These are phyloP conservation scores for Psilocybe azurescens DNA, from an alignment of 768 basidiomycete genomes.

Conservation along the genomic window DNA sequence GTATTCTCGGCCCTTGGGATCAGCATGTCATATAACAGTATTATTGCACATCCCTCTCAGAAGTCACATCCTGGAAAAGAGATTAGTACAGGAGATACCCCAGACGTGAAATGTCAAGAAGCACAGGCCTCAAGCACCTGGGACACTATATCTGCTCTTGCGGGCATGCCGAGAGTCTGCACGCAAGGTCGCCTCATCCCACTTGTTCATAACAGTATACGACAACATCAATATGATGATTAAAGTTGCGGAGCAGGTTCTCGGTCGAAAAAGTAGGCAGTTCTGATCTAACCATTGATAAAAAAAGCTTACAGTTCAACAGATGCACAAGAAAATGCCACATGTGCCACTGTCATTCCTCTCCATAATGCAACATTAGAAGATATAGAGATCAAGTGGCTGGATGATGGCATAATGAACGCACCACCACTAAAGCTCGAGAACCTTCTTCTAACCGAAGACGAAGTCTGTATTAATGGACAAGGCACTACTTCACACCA, in stretches of 20 bases:
- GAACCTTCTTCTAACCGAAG: conserved; percentile 30
- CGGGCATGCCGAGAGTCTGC: conserved; percentile 21
- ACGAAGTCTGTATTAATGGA: conserved; percentile 24
- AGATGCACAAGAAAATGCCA: conserved; percentile 42
- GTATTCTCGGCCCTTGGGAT: too few relatives aligned
- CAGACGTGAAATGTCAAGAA: too few relatives aligned
- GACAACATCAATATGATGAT: conserved; percentile 44
- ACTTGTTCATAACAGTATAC: conserved; percentile 29
- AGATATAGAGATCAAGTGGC: conserved; percentile 28
- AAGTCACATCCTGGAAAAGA: too few relatives aligned
- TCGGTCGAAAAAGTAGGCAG: conserved; percentile 31
- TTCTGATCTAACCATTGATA: not conserved
- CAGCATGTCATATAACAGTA: too few relatives aligned
- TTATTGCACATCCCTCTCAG: too few relatives aligned
- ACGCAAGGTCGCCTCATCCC: conserved; percentile 25
- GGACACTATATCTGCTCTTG: conserved; percentile 29
- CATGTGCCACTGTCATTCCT: conserved; percentile 36
- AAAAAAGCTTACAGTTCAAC: not conserved
- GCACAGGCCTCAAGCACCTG: too few relatives aligned
- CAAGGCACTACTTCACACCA: conserved; percentile 25
- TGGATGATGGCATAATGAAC: conserved; percentile 22
- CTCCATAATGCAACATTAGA: conserved; percentile 29
- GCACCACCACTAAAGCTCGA: conserved; percentile 28
- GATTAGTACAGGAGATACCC: too few relatives aligned
- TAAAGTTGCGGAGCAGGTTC: conserved; percentile 34